These are phyloP conservation scores for Fragaria nilgerrensis DNA, from an alignment of 306 rosid species.

Conservation along the genomic window DNA sequence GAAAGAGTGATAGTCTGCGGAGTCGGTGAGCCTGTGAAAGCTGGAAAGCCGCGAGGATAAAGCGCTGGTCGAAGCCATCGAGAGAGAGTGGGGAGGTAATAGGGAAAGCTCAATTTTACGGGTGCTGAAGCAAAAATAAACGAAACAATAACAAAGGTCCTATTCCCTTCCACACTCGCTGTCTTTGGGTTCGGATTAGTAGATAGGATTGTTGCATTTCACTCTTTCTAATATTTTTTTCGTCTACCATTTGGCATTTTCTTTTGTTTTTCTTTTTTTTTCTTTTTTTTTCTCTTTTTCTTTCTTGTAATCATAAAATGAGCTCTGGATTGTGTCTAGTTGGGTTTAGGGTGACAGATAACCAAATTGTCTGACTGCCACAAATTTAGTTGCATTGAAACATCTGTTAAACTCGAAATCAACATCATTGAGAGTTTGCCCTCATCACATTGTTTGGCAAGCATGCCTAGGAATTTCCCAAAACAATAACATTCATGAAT, in stretches of 20 bases:
- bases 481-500: background rate
- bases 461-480: background rate
- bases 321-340: background rate
- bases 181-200: background rate
- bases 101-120: background rate
- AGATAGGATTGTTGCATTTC: background rate
- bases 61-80: constrained; percentile 34
- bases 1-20: constrained; percentile 22
- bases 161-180: background rate
- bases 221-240: background rate
- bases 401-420: too few species aligned
- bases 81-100: background rate
- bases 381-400: too few species aligned
- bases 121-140: background rate
- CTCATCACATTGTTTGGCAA: background rate
- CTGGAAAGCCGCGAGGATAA: constrained; percentile 23
- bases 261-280: background rate
- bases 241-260: background rate
- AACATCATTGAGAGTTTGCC: background rate
- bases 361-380: background rate
- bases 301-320: background rate
- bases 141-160: background rate
- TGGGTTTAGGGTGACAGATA: too few species aligned
- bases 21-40: constrained; percentile 12
- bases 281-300: background rate